Base-by-base conservation (phyloP, 768 basidiomycete genomes). In the Lactarius quietus region DNA sequence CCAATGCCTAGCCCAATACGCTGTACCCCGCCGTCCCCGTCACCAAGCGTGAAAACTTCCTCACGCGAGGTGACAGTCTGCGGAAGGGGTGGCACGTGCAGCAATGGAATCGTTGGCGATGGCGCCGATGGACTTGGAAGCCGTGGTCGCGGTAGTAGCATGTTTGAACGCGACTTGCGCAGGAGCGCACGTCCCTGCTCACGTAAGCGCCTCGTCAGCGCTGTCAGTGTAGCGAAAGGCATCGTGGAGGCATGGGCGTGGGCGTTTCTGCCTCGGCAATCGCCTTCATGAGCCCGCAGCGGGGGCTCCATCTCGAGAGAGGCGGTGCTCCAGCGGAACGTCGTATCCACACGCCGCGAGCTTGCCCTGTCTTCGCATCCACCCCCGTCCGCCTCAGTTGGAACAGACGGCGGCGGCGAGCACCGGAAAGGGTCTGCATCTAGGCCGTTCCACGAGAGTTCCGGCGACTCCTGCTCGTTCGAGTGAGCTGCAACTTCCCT, bases 311-410 rank as follows among this genome's bases (percentile, higher is more conserved):
- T 43, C 20, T 67, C 66, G 35, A 66, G 53, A 1, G 66, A 67
- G 9, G 58, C 63, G 28, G 41, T 65, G 51, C 69, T 70, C 69
- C 69, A 70, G 38, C 69, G 67, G 61, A 70, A 70, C 20, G 67
- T 65, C 41, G 51, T 41, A 23, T 65, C 63, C 14, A 63, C 41
- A 10, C 62, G 62, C 20, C 61, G 67, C 7, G 66, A 51, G 41
- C 59, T 52, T 36, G 61, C 36, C 23, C 41, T 31, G 23, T 56
- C 69, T 59, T 57, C 55, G 31, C 23, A 36, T n/a, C 14, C 45
- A 5, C 31, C 31, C 23, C 51, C 52, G 3, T 43, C 43, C 17
- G 26, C 15, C 41, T 62, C 43, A 4, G 52, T 57, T 18, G 66
- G 66, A 26, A 64, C 43, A 3, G 66, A 51, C 29, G 41, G 63